phyloP scores from a whole-genome alignment of 805 yeast genomes.

The Cyberlindnera lachancei region DNA sequence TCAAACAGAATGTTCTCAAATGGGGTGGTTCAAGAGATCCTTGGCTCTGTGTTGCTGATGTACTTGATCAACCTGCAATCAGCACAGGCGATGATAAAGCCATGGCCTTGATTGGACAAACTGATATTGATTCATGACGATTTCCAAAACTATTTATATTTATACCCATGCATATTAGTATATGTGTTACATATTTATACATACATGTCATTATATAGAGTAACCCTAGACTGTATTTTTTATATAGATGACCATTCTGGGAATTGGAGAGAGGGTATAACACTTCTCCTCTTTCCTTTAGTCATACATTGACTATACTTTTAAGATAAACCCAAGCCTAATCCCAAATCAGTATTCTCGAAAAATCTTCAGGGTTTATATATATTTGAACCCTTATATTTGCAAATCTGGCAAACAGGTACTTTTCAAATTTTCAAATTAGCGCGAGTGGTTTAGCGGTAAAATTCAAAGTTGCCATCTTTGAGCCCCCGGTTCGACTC shows the following conservation, averaged over 20 bases:
- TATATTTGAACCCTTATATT: no score
- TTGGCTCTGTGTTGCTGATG: slow-evolving; percentile 78
- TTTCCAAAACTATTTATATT: neutral
- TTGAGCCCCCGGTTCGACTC: slow-evolving; percentile 55
- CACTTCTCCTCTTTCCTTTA: no score
- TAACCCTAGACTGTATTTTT: no score
- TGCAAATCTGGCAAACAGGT: no score
- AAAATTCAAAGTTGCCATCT: slow-evolving; percentile 51
- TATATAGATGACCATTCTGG: no score
- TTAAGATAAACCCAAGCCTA: no score
- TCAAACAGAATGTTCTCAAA: slow-evolving; percentile 58
- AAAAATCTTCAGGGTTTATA: no score
- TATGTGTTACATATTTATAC: neutral
- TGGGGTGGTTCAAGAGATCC: slow-evolving; percentile 97
- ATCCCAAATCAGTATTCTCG: no score
- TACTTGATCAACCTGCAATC: slow-evolving; percentile 56
- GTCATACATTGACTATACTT: no score
- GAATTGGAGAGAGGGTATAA: no score
- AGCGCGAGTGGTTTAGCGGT: slow-evolving; percentile 51
- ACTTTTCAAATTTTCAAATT: no score
- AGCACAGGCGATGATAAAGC: slow-evolving; percentile 63
- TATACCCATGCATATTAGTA: neutral
- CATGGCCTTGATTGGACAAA: slow-evolving; percentile 47
- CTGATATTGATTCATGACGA: slow-evolving; percentile 4
- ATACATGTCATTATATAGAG: neutral